Conservation (phyloP, 768 basidiomycete genomes). For the Pilatotrama ljubarskyi region DNA sequence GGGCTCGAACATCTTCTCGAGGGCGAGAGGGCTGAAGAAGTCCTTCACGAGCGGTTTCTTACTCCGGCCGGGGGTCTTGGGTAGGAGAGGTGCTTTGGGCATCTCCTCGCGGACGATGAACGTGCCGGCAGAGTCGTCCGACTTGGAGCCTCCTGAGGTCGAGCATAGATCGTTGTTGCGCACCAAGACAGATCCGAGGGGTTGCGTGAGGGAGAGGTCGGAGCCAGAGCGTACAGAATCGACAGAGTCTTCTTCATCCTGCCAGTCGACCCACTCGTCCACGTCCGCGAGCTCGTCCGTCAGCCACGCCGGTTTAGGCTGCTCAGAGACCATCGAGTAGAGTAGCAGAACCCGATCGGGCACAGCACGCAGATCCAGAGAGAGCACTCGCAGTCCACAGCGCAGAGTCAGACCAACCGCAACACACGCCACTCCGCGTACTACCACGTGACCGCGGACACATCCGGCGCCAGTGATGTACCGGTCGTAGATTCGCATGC, state of each 20-base stretch:
- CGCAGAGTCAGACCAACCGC: too few species aligned
- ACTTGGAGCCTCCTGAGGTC: slow-evolving; percentile 28
- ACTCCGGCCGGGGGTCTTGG: slow-evolving; percentile 63
- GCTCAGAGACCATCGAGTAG: slow-evolving; percentile 3
- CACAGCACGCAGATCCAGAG: not conserved
- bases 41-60: slow-evolving; percentile 69
- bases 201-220: slow-evolving; percentile 43
- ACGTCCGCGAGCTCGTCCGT: slow-evolving; percentile 83
- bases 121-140: slow-evolving; percentile 54
- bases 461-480: not conserved
- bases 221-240: slow-evolving; percentile 30
- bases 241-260: slow-evolving; percentile 41
- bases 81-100: slow-evolving; percentile 52
- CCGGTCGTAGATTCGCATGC: too few species aligned
- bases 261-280: slow-evolving; percentile 78
- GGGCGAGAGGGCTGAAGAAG: slow-evolving; percentile 84
- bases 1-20: slow-evolving; percentile 93
- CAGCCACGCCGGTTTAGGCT: slow-evolving; percentile 68
- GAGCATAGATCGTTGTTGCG: slow-evolving; percentile 34
- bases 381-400: not conserved
- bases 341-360: not conserved
- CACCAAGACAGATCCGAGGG: slow-evolving; percentile 49
- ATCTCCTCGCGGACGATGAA: slow-evolving; percentile 75
- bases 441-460: not conserved
- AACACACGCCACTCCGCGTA: not conserved